Evolutionary conservation across 257 asterid species (phyloP).

Genomic region (Lantana camara): DNA sequence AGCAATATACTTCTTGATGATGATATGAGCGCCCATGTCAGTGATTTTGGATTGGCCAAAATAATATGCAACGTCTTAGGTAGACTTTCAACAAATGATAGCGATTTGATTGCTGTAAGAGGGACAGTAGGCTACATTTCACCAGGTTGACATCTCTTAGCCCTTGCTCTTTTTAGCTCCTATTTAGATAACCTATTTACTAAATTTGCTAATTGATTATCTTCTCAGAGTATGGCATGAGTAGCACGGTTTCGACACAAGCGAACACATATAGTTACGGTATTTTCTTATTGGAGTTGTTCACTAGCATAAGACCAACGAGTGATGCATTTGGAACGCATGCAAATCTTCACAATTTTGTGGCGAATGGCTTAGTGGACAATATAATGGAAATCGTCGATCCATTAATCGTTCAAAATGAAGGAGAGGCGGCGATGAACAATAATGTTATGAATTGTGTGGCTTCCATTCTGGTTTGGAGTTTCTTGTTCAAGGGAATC

Average conservation of each 20-base stretch:
- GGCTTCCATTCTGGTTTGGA: slow-evolving; percentile 18
- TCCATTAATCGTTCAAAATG: background rate
- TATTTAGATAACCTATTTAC: too few relatives aligned
- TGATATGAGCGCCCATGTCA: too few relatives aligned
- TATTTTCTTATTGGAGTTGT: slow-evolving; percentile 36
- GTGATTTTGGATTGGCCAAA: too few relatives aligned
- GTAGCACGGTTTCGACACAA: slow-evolving; percentile 16
- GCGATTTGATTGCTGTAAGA: too few relatives aligned
- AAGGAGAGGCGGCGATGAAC: background rate
- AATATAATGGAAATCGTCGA: too few relatives aligned
- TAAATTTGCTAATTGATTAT: background rate
- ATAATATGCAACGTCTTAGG: too few relatives aligned
- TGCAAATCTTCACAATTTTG: background rate
- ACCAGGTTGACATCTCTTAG: too few relatives aligned
- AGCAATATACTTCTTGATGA: too few relatives aligned
- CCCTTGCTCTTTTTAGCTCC: too few relatives aligned
- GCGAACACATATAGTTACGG: slow-evolving; percentile 39
- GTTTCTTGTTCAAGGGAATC: slow-evolving; percentile 25
- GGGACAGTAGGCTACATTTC: too few relatives aligned
- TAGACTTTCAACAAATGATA: too few relatives aligned
- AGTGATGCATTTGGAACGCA: slow-evolving; percentile 15
- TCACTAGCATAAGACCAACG: slow-evolving; percentile 29
- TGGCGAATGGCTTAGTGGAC: too few relatives aligned
- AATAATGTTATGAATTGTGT: slow-evolving; percentile 6
- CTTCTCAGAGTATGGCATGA: slow-evolving; percentile 32